Evolutionary conservation across 257 asterid species (phyloP).

Genomic region (Ilex aquifolium): DNA sequence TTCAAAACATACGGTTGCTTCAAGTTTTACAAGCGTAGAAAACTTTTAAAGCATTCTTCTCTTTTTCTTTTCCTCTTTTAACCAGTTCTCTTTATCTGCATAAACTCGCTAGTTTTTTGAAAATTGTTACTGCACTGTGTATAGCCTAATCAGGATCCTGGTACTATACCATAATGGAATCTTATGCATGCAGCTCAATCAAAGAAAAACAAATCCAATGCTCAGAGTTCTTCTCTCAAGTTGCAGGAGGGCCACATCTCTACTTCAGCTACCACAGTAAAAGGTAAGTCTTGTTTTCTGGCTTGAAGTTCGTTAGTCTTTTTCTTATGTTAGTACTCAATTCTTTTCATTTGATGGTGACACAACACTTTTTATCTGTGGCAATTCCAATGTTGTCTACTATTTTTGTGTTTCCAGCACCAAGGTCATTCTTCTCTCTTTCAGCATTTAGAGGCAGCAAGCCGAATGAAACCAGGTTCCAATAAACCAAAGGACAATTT

Average conservation of each 20-base stretch:
- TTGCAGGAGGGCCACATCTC: slow-evolving; percentile 60
- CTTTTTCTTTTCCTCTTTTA: neutral
- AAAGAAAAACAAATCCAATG: slow-evolving; percentile 35
- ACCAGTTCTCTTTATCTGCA: neutral
- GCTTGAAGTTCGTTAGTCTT: neutral
- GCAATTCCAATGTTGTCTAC: neutral
- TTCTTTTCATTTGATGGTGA: too few relatives aligned
- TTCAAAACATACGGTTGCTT: too few relatives aligned
- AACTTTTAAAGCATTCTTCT: neutral
- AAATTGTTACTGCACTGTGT: too few relatives aligned
- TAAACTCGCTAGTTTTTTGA: neutral
- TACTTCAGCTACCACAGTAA: slow-evolving; percentile 51
- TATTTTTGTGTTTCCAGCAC: slow-evolving; percentile 47
- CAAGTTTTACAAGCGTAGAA: too few relatives aligned
- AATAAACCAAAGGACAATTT: slow-evolving; percentile 11
- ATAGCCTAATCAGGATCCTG: neutral
- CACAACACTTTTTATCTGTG: too few relatives aligned
- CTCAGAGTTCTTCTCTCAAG: slow-evolving; percentile 55
- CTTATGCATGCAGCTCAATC: slow-evolving; percentile 53
- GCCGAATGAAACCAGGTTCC: slow-evolving; percentile 36
- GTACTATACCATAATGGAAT: slow-evolving; percentile 2
- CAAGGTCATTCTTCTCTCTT: slow-evolving; percentile 97
- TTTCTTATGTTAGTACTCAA: slow-evolving; percentile 9
- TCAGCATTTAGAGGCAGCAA: slow-evolving; percentile 94
- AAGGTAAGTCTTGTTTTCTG: slow-evolving; percentile 39